Evolutionary conservation across 257 asterid genomes (phyloP).

Genomic region (Capsicum rhomboideum): DNA sequence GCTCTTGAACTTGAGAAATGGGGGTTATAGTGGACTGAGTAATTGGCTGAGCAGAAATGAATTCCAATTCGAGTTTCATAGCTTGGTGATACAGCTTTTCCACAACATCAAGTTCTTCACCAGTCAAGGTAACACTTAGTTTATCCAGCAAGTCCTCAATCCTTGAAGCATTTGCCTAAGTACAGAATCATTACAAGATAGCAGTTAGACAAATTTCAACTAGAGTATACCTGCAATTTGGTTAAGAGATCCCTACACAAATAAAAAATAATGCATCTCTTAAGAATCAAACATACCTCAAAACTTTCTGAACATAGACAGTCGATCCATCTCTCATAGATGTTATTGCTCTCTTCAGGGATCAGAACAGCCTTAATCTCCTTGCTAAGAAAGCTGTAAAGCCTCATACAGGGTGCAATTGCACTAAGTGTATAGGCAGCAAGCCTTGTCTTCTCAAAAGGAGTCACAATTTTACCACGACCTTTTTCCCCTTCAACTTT

Average conservation of each 20-base stretch:
- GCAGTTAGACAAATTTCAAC: slow-evolving; percentile 11
- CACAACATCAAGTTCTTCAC: slow-evolving; percentile 57
- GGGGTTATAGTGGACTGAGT: slow-evolving; percentile 40
- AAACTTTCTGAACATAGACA: slow-evolving; percentile 42
- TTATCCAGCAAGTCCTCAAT: slow-evolving; percentile 62
- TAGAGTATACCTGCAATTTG: background rate
- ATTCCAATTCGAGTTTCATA: slow-evolving; percentile 50
- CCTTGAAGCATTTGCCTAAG: slow-evolving; percentile 51
- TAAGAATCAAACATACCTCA: slow-evolving; percentile 32
- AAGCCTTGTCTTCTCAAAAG: slow-evolving; percentile 61
- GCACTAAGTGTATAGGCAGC: slow-evolving; percentile 61
- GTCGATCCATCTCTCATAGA: slow-evolving; percentile 56
- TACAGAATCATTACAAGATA: slow-evolving; percentile 15
- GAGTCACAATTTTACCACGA: slow-evolving; percentile 47
- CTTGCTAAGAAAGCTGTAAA: slow-evolving; percentile 39
- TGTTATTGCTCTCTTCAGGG: slow-evolving; percentile 28
- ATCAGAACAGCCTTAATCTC: slow-evolving; percentile 36
- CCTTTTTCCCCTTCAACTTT: slow-evolving; percentile 49
- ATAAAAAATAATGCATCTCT: background rate
- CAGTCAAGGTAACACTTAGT: slow-evolving; percentile 50
- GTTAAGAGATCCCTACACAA: background rate
- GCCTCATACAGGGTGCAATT: slow-evolving; percentile 71
- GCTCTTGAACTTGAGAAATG: slow-evolving; percentile 26
- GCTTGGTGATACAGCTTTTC: slow-evolving; percentile 61
- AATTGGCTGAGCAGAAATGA: slow-evolving; percentile 45